These are phyloP conservation scores for Leccinum fallax DNA, from an alignment of 1,284 basidiomycete species.

Conservation along the genomic window DNA sequence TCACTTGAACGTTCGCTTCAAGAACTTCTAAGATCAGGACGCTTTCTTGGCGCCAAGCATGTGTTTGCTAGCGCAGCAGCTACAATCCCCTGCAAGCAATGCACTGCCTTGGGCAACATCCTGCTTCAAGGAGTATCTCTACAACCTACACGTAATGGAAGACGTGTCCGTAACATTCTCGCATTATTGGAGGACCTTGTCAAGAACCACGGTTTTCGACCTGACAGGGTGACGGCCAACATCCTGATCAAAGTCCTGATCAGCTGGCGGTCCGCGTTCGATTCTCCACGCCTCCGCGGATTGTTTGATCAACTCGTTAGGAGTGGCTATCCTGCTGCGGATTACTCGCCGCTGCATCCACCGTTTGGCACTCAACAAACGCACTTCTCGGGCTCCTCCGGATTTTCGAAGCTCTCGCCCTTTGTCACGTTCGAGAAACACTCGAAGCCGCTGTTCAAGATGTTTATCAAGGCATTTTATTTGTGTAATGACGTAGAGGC, in stretches of 20 bases:
- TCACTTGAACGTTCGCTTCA: slow-evolving; percentile 20
- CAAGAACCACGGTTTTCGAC: slow-evolving; percentile 45
- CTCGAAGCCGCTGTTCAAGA: slow-evolving; percentile 63
- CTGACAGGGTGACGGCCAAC: slow-evolving; percentile 68
- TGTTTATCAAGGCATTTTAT: slow-evolving; percentile 68
- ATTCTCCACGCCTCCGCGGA: slow-evolving; percentile 44
- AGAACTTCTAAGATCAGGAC: slow-evolving; percentile 31
- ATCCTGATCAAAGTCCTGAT: slow-evolving; percentile 60
- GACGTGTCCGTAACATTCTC: slow-evolving; percentile 46
- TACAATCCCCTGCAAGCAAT: slow-evolving; percentile 33
- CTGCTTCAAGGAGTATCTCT: slow-evolving; percentile 50
- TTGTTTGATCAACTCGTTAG: slow-evolving; percentile 64
- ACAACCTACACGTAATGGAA: slow-evolving; percentile 40
- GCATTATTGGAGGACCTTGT: slow-evolving; percentile 43
- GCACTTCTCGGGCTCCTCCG: slow-evolving; percentile 20
- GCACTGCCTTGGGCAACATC: slow-evolving; percentile 55
- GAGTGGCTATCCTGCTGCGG: slow-evolving; percentile 54
- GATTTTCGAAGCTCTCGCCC: slow-evolving; percentile 38
- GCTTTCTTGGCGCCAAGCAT: slow-evolving; percentile 44
- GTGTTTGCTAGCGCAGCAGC: slow-evolving; percentile 38
- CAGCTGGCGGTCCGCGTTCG: slow-evolving; percentile 46
- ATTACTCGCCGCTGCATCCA: slow-evolving; percentile 30
- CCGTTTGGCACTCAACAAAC: slow-evolving; percentile 45
- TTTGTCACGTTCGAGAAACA: slow-evolving; percentile 56
- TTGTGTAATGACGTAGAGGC: slow-evolving; percentile 51